A percentile compares a stretch with the other conserved stretches of the same genome.
These are phyloP conservation scores for Penicillium brasilianum DNA, from an alignment of 2,329 filamentous ascomycete genomes.

Conservation along the genomic window DNA sequence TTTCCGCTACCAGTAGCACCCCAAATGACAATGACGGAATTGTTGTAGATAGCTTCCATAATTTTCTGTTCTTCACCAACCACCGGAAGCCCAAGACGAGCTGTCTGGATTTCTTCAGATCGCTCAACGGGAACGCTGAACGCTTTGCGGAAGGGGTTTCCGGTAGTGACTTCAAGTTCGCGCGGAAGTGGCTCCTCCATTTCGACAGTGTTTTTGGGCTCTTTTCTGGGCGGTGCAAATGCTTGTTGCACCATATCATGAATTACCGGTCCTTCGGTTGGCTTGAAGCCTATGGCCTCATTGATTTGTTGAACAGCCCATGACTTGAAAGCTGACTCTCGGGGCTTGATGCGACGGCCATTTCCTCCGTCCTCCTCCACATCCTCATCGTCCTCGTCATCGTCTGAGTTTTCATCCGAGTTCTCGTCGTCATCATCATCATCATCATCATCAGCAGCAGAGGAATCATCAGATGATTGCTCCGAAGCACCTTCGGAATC, in stretches of 20 bases:
- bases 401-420: conserved; percentile 25
- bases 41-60: conserved; percentile 96
- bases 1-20: conserved; percentile 97
- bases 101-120: conserved; percentile 73
- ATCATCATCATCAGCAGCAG: too few relatives aligned
- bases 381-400: conserved; percentile 31
- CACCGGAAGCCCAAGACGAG: conserved; percentile 80
- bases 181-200: conserved; percentile 48
- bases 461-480: conserved; percentile 16
- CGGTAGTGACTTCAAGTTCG: conserved; percentile 46
- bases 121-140: conserved; percentile 76
- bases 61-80: conserved; percentile 96
- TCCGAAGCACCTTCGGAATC: conserved; percentile 28
- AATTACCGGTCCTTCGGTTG: conserved; percentile 46
- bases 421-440: conserved; percentile 26
- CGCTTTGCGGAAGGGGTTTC: conserved; percentile 67
- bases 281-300: conserved; percentile 73
- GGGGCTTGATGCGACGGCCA: conserved; percentile 36
- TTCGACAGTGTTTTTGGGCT: conserved; percentile 43
- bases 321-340: conserved; percentile 79
- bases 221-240: conserved; percentile 37
- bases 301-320: conserved; percentile 91
- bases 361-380: conserved; percentile 24
- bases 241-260: conserved; percentile 38
- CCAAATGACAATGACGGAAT: conserved; percentile 87